Evolutionary conservation across 441 rosid genomes (phyloP).

Genomic region (Biscutella auriculata): DNA sequence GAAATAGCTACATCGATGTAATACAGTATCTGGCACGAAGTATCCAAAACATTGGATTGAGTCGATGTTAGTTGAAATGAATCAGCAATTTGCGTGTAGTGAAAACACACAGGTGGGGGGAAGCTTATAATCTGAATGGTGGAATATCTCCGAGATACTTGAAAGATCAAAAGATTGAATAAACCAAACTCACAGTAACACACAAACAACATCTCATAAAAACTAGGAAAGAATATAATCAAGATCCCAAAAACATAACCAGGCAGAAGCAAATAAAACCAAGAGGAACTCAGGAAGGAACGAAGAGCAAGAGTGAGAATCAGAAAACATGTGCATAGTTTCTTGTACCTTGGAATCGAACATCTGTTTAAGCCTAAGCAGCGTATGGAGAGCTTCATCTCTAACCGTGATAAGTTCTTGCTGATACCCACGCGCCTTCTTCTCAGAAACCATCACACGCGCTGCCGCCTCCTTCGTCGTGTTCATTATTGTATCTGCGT

Average conservation of each 20-base stretch:
- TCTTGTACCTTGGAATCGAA: conserved; percentile 65
- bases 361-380: conserved; percentile 71
- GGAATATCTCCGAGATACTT: not conserved
- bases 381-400: conserved; percentile 63
- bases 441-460: conserved; percentile 73
- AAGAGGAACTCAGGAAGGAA: not conserved
- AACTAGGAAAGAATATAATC: conserved; percentile 2
- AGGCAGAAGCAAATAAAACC: not conserved
- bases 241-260: not conserved
- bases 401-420: conserved; percentile 60
- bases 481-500: conserved; percentile 80
- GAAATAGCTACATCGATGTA: not conserved
- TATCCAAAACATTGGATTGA: not conserved
- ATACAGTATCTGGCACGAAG: not conserved
- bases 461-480: conserved; percentile 92
- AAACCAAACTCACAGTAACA: conserved; percentile 2
- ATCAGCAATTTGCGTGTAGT: not conserved
- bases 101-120: not conserved
- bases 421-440: conserved; percentile 60
- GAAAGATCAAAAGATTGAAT: not conserved
- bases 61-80: not conserved
- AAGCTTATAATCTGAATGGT: not conserved
- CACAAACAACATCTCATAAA: not conserved
- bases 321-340: not conserved
- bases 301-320: not conserved